Evolutionary conservation across 805 yeast genomes (phyloP).

Genomic region (Metschnikowia bowlesiae): DNA sequence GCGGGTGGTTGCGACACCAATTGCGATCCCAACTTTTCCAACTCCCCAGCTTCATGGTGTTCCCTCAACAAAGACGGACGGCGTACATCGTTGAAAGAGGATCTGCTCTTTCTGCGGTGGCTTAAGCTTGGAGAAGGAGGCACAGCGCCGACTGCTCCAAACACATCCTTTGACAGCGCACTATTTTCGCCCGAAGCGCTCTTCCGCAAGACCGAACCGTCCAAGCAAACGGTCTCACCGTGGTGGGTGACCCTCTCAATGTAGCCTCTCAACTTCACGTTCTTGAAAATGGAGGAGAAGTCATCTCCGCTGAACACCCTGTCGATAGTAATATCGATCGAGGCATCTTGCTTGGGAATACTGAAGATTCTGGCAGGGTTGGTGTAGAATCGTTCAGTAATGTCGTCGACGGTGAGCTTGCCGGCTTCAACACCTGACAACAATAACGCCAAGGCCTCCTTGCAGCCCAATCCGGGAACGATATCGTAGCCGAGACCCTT

Average conservation of each 20-base stretch:
- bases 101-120: slow-evolving; percentile 28
- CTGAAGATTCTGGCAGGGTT: slow-evolving; percentile 81
- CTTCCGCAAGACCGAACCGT: slow-evolving; percentile 62
- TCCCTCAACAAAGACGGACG: slow-evolving; percentile 33
- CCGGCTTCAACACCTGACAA: slow-evolving; percentile 75
- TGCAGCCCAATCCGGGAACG: slow-evolving; percentile 70
- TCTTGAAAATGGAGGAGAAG: slow-evolving; percentile 42
- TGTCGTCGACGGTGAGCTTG: slow-evolving; percentile 66
- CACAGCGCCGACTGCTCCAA: slow-evolving; percentile 37
- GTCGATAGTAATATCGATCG: slow-evolving; percentile 80
- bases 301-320: slow-evolving; percentile 37
- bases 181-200: slow-evolving; percentile 57
- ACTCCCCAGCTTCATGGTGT: slow-evolving; percentile 39
- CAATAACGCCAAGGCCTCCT: slow-evolving; percentile 77
- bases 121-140: slow-evolving; percentile 39
- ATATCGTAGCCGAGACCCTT: slow-evolving; percentile 56
- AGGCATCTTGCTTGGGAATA: slow-evolving; percentile 73
- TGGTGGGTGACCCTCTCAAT: slow-evolving; percentile 83
- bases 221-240: slow-evolving; percentile 76
- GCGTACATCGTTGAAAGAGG: slow-evolving; percentile 30
- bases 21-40: slow-evolving; percentile 55
- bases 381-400: slow-evolving; percentile 68
- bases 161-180: slow-evolving; percentile 41
- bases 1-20: slow-evolving; percentile 72
- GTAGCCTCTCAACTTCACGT: slow-evolving; percentile 61